These are phyloP conservation scores for Verticillium alfalfae DNA, from an alignment of 2,329 filamentous ascomycete genomes.

Conservation along the genomic window DNA sequence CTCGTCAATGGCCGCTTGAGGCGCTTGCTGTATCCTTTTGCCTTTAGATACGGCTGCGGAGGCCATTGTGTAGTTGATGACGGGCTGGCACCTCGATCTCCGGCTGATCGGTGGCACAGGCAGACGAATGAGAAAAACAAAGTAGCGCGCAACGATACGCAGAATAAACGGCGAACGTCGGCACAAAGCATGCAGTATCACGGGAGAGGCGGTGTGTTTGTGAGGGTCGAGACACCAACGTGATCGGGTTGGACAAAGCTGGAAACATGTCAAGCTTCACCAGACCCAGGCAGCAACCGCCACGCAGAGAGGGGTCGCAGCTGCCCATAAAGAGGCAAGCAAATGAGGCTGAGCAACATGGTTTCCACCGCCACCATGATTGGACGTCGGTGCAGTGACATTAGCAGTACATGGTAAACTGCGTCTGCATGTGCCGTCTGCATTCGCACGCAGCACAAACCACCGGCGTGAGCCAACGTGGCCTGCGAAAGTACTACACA, in stretches of 20 bases:
- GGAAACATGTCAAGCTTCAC: not conserved
- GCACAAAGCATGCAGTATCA: not conserved
- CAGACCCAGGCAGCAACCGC: not conserved
- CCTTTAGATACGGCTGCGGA: not conserved
- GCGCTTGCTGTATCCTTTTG: conserved; percentile 43
- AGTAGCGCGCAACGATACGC: too few species aligned
- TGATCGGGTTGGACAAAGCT: not conserved
- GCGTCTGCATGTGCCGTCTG: not conserved
- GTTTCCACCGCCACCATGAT: not conserved
- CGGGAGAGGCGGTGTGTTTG: too few species aligned
- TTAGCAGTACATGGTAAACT: not conserved
- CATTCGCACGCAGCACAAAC: not conserved
- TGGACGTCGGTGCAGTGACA: not conserved
- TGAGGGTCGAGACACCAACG: not conserved
- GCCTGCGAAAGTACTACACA: too few species aligned
- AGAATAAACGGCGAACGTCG: not conserved
- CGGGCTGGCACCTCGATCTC: not conserved
- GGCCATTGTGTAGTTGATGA: not conserved
- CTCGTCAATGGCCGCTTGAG: conserved; percentile 63
- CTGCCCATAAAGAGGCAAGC: not conserved
- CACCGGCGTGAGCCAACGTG: too few species aligned
- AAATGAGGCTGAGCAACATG: not conserved
- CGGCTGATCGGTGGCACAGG: too few species aligned
- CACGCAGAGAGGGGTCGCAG: not conserved
- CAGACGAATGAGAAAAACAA: too few species aligned